Evolutionary conservation across 2,329 filamentous ascomycete genomes (phyloP).

Genomic region (Leptographium procerum): DNA sequence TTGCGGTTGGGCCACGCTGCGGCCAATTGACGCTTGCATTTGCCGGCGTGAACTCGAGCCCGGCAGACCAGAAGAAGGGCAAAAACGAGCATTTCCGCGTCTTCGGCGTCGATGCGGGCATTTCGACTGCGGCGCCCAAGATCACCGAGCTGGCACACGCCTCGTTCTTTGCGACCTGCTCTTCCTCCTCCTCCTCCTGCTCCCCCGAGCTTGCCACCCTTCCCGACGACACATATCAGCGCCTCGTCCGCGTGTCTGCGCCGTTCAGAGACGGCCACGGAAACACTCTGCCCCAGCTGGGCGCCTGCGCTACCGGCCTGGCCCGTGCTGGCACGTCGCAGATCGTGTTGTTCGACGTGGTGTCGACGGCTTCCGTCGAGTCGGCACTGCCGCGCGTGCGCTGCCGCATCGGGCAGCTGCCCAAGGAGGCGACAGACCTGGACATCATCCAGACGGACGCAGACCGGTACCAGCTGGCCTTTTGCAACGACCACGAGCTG

Average conservation of each 20-base stretch:
- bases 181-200: too few relatives aligned
- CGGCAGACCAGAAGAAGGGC: slow-evolving; percentile 58
- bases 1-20: slow-evolving; percentile 56
- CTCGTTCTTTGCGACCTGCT: slow-evolving; percentile 39
- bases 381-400: slow-evolving; percentile 27
- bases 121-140: slow-evolving; percentile 13
- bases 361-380: slow-evolving; percentile 17
- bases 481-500: slow-evolving; percentile 67
- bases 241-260: slow-evolving; percentile 41
- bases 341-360: slow-evolving; percentile 68
- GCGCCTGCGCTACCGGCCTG: slow-evolving; percentile 68
- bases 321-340: slow-evolving; percentile 61
- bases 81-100: slow-evolving; percentile 78
- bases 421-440: slow-evolving; percentile 53
- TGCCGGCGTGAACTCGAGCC: slow-evolving; percentile 76
- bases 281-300: slow-evolving; percentile 43
- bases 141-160: slow-evolving; percentile 42
- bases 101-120: slow-evolving; percentile 45
- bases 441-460: slow-evolving; percentile 55
- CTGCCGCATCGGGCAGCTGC: slow-evolving; percentile 35
- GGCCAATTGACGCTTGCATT: slow-evolving; percentile 46
- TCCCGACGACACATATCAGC: slow-evolving; percentile 40
- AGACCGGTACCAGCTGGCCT: slow-evolving; percentile 60
- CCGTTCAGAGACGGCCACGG: slow-evolving; percentile 33
- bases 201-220: slow-evolving; percentile 14